Evolutionary conservation across 169 alveolate genomes (phyloP), one percentile per base, ranked within the genome.

Genomic region (Plasmodium ovale): DNA sequence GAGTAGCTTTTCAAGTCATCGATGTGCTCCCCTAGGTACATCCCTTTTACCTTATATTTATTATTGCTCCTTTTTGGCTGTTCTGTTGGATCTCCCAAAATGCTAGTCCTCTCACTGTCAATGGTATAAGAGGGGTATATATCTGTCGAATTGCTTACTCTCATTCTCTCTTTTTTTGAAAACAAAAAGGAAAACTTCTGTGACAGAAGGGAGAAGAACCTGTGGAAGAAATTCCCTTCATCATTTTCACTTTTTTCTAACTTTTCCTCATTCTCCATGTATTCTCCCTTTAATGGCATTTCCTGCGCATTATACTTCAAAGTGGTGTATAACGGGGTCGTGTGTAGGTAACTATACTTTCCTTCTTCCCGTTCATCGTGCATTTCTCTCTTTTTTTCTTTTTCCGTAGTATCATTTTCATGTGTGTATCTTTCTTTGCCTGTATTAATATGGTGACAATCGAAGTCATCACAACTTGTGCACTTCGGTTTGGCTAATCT

Each of bases 21-120:
- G 25, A 85, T 7, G 27, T 85, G 62, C n/a, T 85, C 87, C 0
- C 74, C 73, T 53, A 85, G 37, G 39, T 27, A 25, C n/a, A 70
- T 33, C 7, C 91, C 91, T 54, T 85, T 85, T n/a, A 85, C 25
- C 42, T 68, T 85, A 35, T 85, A 7, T 21, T 85, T 85, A 10
- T 29, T 68, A 5, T 62, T 62, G 0, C 25, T 21, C 12, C n/a
- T n/a, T 47, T 44, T 1, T 9, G 9, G 4, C 10, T 27, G 25
- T 33, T 60, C 16, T 7, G 9, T 27, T 0, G 69, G 12, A 3
- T 65, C 4, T 5, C 23, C 51, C 54, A 85, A 23, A 35, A 85
- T 68, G 33, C 25, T 42, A 6, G 91, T 85, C 51, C 44, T 67
- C 5, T 44, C 56, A 9, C 27, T 7, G 58, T 85, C 71, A 31